phyloP scores from a whole-genome alignment of 2,329 filamentous ascomycete species.

The Helotiales sp. region DNA sequence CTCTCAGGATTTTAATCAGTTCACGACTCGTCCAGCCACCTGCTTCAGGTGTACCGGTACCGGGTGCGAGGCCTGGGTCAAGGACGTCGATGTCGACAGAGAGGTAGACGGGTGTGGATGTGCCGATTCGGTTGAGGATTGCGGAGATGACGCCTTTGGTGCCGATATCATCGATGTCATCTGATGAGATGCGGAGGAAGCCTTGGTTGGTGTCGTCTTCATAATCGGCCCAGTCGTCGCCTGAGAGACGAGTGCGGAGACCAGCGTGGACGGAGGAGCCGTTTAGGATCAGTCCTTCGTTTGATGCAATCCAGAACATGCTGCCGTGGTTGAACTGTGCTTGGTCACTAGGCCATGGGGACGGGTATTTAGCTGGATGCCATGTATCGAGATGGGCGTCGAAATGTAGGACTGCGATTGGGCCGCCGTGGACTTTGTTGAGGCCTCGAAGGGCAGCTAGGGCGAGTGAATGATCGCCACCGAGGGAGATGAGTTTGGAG shows the following conservation, averaged over 20 bases:
- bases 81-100: constrained; percentile 83
- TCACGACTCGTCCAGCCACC: constrained; percentile 92
- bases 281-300: constrained; percentile 80
- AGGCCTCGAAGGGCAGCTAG: constrained; percentile 72
- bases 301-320: constrained; percentile 89
- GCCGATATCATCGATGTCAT: constrained; percentile 87
- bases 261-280: constrained; percentile 80
- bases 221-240: constrained; percentile 68
- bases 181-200: constrained; percentile 79
- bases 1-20: constrained; percentile 80
- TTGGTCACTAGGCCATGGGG: constrained; percentile 73
- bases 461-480: constrained; percentile 75
- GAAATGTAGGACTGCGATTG: constrained; percentile 75
- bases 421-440: constrained; percentile 62
- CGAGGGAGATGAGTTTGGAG: constrained; percentile 64
- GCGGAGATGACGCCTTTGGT: constrained; percentile 69
- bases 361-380: constrained; percentile 70
- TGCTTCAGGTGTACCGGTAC: constrained; percentile 86
- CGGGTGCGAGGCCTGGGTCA: constrained; percentile 72
- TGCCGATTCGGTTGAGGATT: constrained; percentile 75
- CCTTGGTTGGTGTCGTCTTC: constrained; percentile 76
- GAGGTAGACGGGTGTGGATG: constrained; percentile 78
- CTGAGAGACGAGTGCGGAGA: constrained; percentile 75
- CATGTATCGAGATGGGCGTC: constrained; percentile 55
- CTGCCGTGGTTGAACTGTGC: constrained; percentile 84